Evolutionary conservation across 768 basidiomycete species (phyloP).

Genomic region (Phylloporus arenicola): DNA sequence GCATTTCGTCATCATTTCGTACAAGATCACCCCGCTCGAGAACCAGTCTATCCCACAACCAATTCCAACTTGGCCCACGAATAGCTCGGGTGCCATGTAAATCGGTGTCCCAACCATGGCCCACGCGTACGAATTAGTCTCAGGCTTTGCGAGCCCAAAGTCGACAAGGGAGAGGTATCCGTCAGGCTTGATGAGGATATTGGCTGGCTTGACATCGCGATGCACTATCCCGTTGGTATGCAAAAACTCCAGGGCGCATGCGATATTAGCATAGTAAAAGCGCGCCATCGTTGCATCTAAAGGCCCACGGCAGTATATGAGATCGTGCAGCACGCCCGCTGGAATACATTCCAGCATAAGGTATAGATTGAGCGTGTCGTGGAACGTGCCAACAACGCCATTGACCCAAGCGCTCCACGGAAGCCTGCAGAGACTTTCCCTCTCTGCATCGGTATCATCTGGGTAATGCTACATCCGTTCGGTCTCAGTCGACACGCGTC

Average conservation of each 20-base stretch:
- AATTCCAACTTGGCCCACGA: slow-evolving; percentile 18
- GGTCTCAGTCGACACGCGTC: background rate
- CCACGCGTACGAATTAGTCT: slow-evolving; percentile 15
- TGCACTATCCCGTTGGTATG: slow-evolving; percentile 42
- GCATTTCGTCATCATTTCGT: slow-evolving; percentile 45
- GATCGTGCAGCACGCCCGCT: slow-evolving; percentile 36
- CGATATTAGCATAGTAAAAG: slow-evolving; percentile 56
- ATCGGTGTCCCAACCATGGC: slow-evolving; percentile 42
- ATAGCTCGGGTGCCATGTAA: slow-evolving; percentile 49
- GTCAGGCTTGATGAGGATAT: slow-evolving; percentile 50
- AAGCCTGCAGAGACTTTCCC: slow-evolving; percentile 35
- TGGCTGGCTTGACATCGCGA: slow-evolving; percentile 55
- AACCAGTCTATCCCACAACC: slow-evolving; percentile 49
- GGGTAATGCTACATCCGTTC: slow-evolving; percentile 19
- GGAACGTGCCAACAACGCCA: slow-evolving; percentile 41
- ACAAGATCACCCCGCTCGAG: slow-evolving; percentile 46
- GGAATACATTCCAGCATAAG: slow-evolving; percentile 47
- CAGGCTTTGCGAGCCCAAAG: slow-evolving; percentile 38
- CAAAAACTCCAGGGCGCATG: slow-evolving; percentile 44
- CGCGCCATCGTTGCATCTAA: slow-evolving; percentile 30
- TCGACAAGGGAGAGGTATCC: slow-evolving; percentile 53
- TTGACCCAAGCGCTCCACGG: slow-evolving; percentile 53
- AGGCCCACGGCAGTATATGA: slow-evolving; percentile 31
- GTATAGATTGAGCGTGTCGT: slow-evolving; percentile 46
- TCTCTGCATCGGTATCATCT: slow-evolving; percentile 38